Evolutionary conservation across 441 rosid genomes (phyloP).

Genomic region (Populus tomentosa): DNA sequence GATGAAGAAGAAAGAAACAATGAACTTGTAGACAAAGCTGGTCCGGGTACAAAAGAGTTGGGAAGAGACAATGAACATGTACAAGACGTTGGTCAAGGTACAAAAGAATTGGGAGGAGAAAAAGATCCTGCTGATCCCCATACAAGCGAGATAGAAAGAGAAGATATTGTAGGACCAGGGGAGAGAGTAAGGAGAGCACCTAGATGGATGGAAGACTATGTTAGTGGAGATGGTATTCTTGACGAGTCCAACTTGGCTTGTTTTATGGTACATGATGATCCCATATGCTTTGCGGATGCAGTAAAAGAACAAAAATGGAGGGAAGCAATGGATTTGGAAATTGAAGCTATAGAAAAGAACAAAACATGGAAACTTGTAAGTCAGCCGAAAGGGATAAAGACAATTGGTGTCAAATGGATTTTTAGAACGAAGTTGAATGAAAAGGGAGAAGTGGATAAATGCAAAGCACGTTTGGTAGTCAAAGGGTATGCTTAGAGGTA

Average conservation of each 20-base stretch:
- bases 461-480: background rate
- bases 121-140: rapidly evolving
- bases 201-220: background rate
- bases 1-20: too few species aligned
- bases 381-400: too few species aligned
- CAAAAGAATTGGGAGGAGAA: too few species aligned
- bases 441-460: background rate
- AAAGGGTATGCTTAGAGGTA: background rate
- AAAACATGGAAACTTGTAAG: background rate
- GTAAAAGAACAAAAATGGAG: background rate
- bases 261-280: background rate
- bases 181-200: background rate
- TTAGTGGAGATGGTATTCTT: background rate
- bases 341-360: background rate
- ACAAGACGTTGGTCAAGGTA: background rate
- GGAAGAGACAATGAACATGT: too few species aligned
- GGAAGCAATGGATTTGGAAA: background rate
- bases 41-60: too few species aligned
- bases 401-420: background rate
- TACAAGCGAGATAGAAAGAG: background rate
- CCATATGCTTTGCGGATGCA: background rate
- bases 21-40: too few species aligned
- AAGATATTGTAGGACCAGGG: background rate
- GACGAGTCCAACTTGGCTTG: background rate
- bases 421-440: background rate